phyloP scores from a whole-genome alignment of 257 asterid species.

The Nicotiana noctiflora region DNA sequence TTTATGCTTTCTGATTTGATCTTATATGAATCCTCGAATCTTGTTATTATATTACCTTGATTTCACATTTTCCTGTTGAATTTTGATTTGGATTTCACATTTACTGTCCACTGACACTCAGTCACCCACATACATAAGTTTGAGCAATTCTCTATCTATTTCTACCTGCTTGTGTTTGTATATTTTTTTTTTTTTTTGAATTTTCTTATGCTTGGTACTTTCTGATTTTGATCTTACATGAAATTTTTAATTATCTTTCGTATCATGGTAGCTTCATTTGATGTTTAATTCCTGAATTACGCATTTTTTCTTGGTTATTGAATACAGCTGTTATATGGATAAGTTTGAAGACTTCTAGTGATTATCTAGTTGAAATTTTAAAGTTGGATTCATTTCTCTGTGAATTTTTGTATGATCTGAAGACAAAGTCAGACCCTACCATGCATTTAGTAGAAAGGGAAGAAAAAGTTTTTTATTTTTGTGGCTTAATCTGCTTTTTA shows the following conservation, averaged over 20 bases:
- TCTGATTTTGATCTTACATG: neutral
- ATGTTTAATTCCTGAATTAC: neutral
- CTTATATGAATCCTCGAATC: neutral
- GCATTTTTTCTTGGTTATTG: neutral
- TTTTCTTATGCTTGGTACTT: neutral
- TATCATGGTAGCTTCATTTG: neutral
- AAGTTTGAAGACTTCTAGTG: neutral
- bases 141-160: neutral
- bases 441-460: neutral
- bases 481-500: neutral
- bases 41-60: neutral
- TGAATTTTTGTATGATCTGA: neutral
- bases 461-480: neutral
- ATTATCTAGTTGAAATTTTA: neutral
- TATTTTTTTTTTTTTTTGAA: no score
- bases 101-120: neutral
- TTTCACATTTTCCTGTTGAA: no score
- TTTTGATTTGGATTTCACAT: no score
- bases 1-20: neutral
- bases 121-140: neutral
- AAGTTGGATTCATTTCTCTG: neutral
- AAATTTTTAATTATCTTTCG: neutral
- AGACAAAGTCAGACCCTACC: neutral
- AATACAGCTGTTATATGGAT: neutral
- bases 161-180: neutral